Base-by-base conservation (phyloP, 1,139 yeast species). In the Yamadazyma trypodendri region DNA sequence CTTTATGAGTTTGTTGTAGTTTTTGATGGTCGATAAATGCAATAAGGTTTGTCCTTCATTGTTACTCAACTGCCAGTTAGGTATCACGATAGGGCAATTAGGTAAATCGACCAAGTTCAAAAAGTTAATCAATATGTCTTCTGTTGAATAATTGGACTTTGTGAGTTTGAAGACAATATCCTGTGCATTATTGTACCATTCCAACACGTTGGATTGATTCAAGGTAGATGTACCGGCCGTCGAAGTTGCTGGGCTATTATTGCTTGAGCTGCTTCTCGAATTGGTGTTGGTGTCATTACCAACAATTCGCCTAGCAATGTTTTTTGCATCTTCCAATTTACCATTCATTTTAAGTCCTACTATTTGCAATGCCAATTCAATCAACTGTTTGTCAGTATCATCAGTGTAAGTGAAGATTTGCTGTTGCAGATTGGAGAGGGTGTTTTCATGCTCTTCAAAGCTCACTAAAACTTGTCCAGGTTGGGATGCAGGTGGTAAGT, bases 331-430 rank as follows among this genome's bases (percentile, higher is more conserved):
- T 55, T 90, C 97, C 42, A 89, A 68, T 52, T 83, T 85, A 43
- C 97, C 97, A 56, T 88, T 88, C 95, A 89, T 87, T 63, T 89
- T 89, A 61, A 88, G 71, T 2, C 97, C 97, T 23, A 90, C 96
- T 49, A 90, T 90, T 56, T 90, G 97, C 49, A 90, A 69, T 0
- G 97, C 97, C 48, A 90, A 68, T 60, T 90, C 97, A 56, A 90
- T 86, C 54, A 90, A 73, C 58, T 89, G 96, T 45, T 94, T 75
- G 61, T 89, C 97, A 11, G 96, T 85, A 57, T 90, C 97, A 63
- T 90, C 96, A 32, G 88, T 74, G 54, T 90, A 90, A 0, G 97
- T 89, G 59, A 90, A 90, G 2, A 86, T 70, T 54, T 77, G 82
- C 35, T 71, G 77, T 36, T 66, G 71, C 36, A 61, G 72, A 18